Percentiles rank a stretch among this genome's conserved stretches.
Evolutionary conservation across 1,284 basidiomycete genomes (phyloP).

Genomic region (Fomitopsis pinicola): DNA sequence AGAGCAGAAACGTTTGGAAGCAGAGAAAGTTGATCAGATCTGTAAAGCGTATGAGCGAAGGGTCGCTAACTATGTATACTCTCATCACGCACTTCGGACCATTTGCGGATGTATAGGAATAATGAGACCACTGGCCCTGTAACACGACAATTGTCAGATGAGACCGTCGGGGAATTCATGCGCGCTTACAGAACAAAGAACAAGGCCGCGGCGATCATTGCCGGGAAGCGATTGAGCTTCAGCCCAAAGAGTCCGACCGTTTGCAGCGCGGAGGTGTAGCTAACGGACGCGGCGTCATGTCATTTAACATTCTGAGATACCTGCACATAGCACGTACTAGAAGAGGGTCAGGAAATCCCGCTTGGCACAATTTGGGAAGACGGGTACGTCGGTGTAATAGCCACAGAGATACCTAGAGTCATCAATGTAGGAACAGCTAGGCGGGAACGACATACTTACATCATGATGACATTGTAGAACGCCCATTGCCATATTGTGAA

Average conservation of each 20-base stretch:
- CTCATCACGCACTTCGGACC: slow-evolving; percentile 45
- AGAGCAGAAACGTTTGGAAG: slow-evolving; percentile 59
- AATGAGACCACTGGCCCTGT: slow-evolving; percentile 48
- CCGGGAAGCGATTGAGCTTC: slow-evolving; percentile 64
- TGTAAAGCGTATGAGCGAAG: slow-evolving; percentile 17
- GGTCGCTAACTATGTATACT: neutral
- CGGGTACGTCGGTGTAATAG: slow-evolving; percentile 35
- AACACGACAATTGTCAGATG: neutral
- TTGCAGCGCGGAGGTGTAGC: slow-evolving; percentile 59
- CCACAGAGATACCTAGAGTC: slow-evolving; percentile 49
- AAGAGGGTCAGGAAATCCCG: slow-evolving; percentile 62
- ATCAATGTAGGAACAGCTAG: neutral
- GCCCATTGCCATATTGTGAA: slow-evolving; percentile 55
- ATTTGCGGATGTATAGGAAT: slow-evolving; percentile 49
- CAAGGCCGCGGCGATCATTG: slow-evolving; percentile 50
- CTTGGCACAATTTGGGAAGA: slow-evolving; percentile 32
- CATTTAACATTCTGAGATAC: neutral
- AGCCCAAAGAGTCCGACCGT: slow-evolving; percentile 77
- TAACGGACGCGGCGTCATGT: slow-evolving; percentile 8
- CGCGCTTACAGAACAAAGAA: slow-evolving; percentile 57
- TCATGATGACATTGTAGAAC: slow-evolving; percentile 47
- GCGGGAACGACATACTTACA: slow-evolving; percentile 35
- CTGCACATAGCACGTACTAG: slow-evolving; percentile 39
- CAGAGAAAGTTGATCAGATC: slow-evolving; percentile 63
- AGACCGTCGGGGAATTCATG: no score